Base-by-base conservation (phyloP, 1,284 basidiomycete genomes). In the Malassezia obtusa region DNA sequence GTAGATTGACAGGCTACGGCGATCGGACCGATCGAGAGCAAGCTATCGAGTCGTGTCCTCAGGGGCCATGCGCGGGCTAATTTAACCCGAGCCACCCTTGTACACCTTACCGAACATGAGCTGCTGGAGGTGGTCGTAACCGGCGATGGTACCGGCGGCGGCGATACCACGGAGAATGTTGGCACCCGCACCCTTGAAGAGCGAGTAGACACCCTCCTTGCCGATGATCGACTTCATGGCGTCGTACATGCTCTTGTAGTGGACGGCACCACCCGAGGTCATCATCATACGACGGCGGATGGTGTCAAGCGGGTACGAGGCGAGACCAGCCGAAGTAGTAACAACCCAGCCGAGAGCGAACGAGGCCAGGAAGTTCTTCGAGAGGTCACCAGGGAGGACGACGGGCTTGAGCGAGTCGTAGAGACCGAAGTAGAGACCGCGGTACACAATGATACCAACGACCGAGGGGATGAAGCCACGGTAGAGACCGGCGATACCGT, bases 141-240 rank as follows among this genome's bases (percentile, higher is more conserved):
- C 80, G 37, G 89, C 89, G 73, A 94, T 78, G 64, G 92, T 90
- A 88, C 89, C 89, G 77, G 90, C 89, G 80, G 89, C 90, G 73
- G 89, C 90, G 75, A 92, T 86, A 83, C 90, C 89, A 85, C 89
- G 89, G 72, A 94, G 87, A 68, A 92, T 90, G 81, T 94, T 92
- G 77, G 89, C 89, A 82, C 87, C 89, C 73, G 89, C 89, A 65
- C 70, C 68, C 68, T 74, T 72, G 68, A 73, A 73, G 72, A 92
- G 81, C 31, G 88, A 90, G 76, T 83, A 84, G 54, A 80, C 77
- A 73, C 90, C 90, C 80, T 94, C 90, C 56, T 66, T 65, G 82
- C 89, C 89, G 74, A 84, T 82, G 68, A 92, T 75, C 73, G 91
- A 88, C 79, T 82, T 79, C 58, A 75, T 76, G 58, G 78, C 82